Conservation (phyloP, 371 early-diverging fungal genomes). For the Mycotypha africana region DNA sequence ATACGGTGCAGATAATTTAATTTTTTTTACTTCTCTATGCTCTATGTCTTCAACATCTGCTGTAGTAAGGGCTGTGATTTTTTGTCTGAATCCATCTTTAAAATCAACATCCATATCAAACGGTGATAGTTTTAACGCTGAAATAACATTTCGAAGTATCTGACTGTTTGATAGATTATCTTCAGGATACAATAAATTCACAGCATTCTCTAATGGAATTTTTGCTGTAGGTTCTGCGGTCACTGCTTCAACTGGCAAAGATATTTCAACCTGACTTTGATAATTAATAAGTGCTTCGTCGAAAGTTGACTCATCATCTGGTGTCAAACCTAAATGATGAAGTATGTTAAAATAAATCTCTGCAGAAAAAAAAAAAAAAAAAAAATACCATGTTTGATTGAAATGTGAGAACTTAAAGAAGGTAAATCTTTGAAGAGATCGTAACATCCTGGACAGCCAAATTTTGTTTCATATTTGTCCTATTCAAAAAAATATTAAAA, state of each 20-base stretch:
- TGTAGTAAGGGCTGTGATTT: not conserved
- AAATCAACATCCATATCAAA: slow-evolving; percentile 1
- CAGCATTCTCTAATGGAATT: not conserved
- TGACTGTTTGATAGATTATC: slow-evolving; percentile 1
- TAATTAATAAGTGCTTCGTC: no score
- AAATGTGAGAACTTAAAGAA: no score
- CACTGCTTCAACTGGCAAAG: not conserved
- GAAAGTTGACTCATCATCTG: no score
- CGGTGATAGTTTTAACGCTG: slow-evolving; percentile 2
- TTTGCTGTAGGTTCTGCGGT: slow-evolving; percentile 1
- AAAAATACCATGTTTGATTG: no score
- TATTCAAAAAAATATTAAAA: no score
- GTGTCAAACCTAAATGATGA: no score
- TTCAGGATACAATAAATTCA: slow-evolving; percentile 1
- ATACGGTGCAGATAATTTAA: slow-evolving; percentile 1
- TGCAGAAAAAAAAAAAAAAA: no score
- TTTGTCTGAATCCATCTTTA: slow-evolving; percentile 2
- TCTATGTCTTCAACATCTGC: slow-evolving; percentile 2
- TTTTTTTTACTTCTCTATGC: slow-evolving; percentile 2
- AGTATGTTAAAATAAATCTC: no score
- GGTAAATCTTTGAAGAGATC: no score
- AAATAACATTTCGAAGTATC: not conserved
- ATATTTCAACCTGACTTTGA: not conserved
- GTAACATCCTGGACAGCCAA: no score
- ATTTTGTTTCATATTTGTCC: no score